phyloP scores from a whole-genome alignment of 2,329 filamentous ascomycete species.

The Amauroascus verrucosus region DNA sequence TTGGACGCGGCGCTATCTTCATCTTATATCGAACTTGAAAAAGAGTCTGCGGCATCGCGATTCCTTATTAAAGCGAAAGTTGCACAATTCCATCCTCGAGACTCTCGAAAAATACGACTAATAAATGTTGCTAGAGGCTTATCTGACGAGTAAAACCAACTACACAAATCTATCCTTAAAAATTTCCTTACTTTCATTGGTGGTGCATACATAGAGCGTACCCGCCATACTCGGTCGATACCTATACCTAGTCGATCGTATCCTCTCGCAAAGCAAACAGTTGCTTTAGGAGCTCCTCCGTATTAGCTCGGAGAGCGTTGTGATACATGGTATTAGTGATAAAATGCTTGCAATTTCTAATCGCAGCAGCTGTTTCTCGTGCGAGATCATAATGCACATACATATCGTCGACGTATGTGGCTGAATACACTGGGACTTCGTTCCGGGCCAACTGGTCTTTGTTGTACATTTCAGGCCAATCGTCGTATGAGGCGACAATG shows the following conservation, averaged over 20 bases:
- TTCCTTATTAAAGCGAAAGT: constrained; percentile 47
- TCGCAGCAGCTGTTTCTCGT: constrained; percentile 60
- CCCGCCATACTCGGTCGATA: neutral
- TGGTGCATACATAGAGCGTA: neutral
- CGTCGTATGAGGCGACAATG: constrained; percentile 53
- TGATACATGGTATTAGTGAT: constrained; percentile 84
- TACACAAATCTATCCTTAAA: neutral
- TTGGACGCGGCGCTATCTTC: constrained; percentile 35
- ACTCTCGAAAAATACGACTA: constrained; percentile 43
- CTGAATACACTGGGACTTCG: constrained; percentile 74
- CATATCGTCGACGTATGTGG: constrained; percentile 79
- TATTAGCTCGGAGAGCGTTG: constrained; percentile 62
- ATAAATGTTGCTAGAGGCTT: constrained; percentile 40
- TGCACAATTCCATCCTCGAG: constrained; percentile 46
- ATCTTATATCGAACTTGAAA: constrained; percentile 40
- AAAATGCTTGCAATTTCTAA: constrained; percentile 68
- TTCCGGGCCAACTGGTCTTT: constrained; percentile 62
- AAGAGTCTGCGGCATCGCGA: constrained; percentile 44
- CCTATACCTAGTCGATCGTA: constrained; percentile 42
- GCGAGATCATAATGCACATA: constrained; percentile 74
- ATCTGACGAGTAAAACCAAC: constrained; percentile 8
- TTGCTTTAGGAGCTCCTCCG: constrained; percentile 65
- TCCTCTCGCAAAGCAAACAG: constrained; percentile 69
- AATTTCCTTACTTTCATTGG: neutral
- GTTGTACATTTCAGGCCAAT: constrained; percentile 73